phyloP scores from a whole-genome alignment of 768 basidiomycete genomes.

The Pulveroboletus ravenelii region DNA sequence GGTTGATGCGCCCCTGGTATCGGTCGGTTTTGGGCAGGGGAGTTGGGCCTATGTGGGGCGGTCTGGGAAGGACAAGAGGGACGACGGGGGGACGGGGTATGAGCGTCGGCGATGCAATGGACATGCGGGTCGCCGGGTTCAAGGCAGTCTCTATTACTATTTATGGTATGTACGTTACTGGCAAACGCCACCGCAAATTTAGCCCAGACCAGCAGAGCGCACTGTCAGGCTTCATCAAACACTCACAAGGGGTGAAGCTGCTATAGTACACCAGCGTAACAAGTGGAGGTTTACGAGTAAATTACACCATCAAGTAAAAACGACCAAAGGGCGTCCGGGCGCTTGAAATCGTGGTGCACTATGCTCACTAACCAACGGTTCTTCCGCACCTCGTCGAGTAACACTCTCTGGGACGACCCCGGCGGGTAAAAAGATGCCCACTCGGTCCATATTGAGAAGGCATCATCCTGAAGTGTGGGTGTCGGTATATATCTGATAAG shows the following conservation, averaged over 20 bases:
- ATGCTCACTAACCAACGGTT: slow-evolving; percentile 88
- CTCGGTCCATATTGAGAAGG: slow-evolving; percentile 91
- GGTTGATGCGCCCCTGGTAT: slow-evolving; percentile 53
- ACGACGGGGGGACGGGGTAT: slow-evolving; percentile 59
- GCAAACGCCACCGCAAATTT: too few relatives aligned
- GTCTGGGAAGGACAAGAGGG: slow-evolving; percentile 61
- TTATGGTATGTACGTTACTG: too few relatives aligned
- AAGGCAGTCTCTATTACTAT: too few relatives aligned
- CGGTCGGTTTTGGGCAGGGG: slow-evolving; percentile 50
- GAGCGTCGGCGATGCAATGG: slow-evolving; percentile 65
- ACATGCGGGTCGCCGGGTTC: slow-evolving; percentile 39
- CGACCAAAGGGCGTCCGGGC: slow-evolving; percentile 72
- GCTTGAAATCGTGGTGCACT: slow-evolving; percentile 90
- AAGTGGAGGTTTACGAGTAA: neutral
- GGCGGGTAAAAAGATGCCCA: slow-evolving; percentile 90
- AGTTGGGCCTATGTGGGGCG: slow-evolving; percentile 60
- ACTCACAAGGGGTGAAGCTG: neutral
- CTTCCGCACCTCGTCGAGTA: slow-evolving; percentile 70
- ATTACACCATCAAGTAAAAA: slow-evolving; percentile 55
- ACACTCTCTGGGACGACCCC: slow-evolving; percentile 58
- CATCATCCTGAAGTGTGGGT: slow-evolving; percentile 67
- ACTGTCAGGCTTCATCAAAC: neutral
- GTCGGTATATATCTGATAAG: slow-evolving; percentile 2
- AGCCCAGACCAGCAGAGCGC: too few relatives aligned
- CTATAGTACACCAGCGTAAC: neutral